Evolutionary conservation across 176 grass and related monocot species (phyloP).

Genomic region (Poa annua): DNA sequence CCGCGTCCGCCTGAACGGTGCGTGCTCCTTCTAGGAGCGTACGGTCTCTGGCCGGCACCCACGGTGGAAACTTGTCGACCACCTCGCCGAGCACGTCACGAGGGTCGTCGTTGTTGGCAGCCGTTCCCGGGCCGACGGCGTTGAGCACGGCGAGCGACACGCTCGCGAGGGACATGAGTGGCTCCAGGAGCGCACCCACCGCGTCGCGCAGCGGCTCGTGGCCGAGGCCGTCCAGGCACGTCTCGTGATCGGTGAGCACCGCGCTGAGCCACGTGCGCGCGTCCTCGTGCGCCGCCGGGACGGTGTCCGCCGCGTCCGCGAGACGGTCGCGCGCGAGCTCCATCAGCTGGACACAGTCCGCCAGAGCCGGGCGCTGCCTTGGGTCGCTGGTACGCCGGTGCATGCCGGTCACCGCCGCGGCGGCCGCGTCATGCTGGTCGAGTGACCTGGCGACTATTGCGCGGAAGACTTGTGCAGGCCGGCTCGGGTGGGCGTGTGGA

Average conservation of each 20-base stretch:
- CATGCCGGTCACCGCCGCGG: conserved; percentile 2
- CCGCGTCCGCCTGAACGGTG: conserved; percentile 40
- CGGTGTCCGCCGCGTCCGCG: conserved; percentile 4
- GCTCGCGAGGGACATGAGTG: conserved; percentile 52
- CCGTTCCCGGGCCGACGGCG: not conserved
- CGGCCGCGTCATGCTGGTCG: conserved; percentile 34
- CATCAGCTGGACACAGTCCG: conserved; percentile 60
- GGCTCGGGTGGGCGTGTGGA: not conserved
- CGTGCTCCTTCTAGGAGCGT: conserved; percentile 19
- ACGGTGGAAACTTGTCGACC: conserved; percentile 31
- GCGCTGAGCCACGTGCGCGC: conserved; percentile 60
- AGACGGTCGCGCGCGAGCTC: conserved; percentile 59
- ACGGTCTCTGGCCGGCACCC: conserved; percentile 44
- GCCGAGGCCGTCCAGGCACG: conserved; percentile 49
- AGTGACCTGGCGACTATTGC: conserved; percentile 47
- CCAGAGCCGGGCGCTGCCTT: conserved; percentile 38
- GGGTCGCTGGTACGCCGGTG: not conserved
- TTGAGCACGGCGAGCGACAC: conserved; percentile 61
- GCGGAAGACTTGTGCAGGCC: conserved; percentile 35
- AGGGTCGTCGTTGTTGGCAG: too few relatives aligned
- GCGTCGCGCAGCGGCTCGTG: not conserved
- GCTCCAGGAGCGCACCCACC: conserved; percentile 27
- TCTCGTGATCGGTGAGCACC: conserved; percentile 52
- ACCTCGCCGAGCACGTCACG: conserved; percentile 13
- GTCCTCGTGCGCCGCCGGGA: not conserved